phyloP scores from a whole-genome alignment of 2,329 filamentous ascomycete species.

The Malbranchea zuffiana region DNA sequence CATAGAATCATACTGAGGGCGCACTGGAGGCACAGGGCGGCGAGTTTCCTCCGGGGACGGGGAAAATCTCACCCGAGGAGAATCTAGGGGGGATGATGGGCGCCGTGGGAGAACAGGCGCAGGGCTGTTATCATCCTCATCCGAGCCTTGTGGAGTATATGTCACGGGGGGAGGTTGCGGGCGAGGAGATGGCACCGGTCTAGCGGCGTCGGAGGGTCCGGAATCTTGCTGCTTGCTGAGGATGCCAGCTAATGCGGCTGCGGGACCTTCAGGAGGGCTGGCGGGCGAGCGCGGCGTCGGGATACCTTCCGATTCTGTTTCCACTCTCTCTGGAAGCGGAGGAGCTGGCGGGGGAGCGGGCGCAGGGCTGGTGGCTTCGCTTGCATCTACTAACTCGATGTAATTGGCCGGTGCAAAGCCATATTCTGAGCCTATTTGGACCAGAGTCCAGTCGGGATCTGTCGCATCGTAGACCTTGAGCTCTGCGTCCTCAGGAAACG shows the following conservation, averaged over 20 bases:
- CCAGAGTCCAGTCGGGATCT: constrained; percentile 93
- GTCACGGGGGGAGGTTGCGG: constrained; percentile 38
- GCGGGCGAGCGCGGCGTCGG: constrained; percentile 25
- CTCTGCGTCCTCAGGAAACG: constrained; percentile 77
- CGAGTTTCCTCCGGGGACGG: constrained; percentile 15
- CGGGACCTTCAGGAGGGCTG: constrained; percentile 41
- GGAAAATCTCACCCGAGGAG: constrained; percentile 46
- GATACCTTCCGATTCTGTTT: constrained; percentile 37
- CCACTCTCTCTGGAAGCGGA: constrained; percentile 23
- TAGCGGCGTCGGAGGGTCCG: constrained; percentile 21
- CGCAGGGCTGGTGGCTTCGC: constrained; percentile 28
- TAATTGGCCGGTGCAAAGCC: constrained; percentile 96
- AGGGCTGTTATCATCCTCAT: constrained; percentile 47
- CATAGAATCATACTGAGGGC: constrained; percentile 25
- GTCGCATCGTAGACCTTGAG: constrained; percentile 80
- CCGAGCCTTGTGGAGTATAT: constrained; percentile 58
- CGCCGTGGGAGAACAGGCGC: constrained; percentile 54
- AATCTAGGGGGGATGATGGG: constrained; percentile 51
- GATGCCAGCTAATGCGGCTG: constrained; percentile 46
- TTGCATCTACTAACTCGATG: constrained; percentile 56
- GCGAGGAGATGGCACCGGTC: constrained; percentile 27
- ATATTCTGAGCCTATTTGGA: constrained; percentile 72
- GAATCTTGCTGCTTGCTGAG: constrained; percentile 32
- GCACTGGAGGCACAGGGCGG: constrained; percentile 29
- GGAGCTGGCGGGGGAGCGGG: constrained; percentile 26